These are phyloP conservation scores for Colletotrichum orbiculare DNA, from an alignment of 2,329 filamentous ascomycete species.

Conservation along the genomic window DNA sequence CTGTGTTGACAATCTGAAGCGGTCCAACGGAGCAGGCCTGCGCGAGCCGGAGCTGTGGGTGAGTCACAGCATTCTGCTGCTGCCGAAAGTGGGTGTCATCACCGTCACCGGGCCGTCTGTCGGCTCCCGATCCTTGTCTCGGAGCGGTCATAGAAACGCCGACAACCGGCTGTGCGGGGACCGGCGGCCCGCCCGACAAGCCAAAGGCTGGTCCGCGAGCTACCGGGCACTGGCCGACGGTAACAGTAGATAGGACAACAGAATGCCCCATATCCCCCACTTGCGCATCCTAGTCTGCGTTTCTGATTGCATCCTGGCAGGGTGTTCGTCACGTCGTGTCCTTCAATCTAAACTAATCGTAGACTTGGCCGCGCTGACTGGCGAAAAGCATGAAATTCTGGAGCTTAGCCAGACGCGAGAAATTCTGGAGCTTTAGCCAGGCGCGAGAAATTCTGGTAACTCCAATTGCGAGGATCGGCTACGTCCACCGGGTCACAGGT, in stretches of 20 bases:
- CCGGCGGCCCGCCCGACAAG: constrained; percentile 23
- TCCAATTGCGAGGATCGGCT: no score
- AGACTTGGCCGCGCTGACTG: constrained; percentile 9
- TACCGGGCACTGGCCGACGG: neutral
- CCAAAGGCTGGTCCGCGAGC: constrained; percentile 1
- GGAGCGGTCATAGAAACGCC: neutral
- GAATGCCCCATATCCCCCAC: neutral
- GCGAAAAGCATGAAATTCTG: constrained; percentile 14
- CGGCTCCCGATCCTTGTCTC: constrained; percentile 2
- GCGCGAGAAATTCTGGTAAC: constrained; percentile 1
- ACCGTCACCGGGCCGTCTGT: neutral
- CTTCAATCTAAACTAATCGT: neutral
- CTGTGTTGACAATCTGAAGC: no score
- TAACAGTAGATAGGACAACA: constrained; percentile 3
- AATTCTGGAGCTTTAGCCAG: constrained; percentile 12
- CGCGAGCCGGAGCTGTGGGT: neutral
- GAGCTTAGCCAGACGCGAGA: constrained; percentile 12
- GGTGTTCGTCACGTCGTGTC: constrained; percentile 21
- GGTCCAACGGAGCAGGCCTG: no score
- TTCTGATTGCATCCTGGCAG: constrained; percentile 11
- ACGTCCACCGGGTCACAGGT: no score
- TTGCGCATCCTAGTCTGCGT: constrained; percentile 1
- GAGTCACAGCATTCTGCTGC: constrained; percentile 2
- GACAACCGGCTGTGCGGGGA: constrained; percentile 28
- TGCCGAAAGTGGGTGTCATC: neutral